phyloP scores from a whole-genome alignment of 176 grass and related monocot species.

The Lolium multiflorum region DNA sequence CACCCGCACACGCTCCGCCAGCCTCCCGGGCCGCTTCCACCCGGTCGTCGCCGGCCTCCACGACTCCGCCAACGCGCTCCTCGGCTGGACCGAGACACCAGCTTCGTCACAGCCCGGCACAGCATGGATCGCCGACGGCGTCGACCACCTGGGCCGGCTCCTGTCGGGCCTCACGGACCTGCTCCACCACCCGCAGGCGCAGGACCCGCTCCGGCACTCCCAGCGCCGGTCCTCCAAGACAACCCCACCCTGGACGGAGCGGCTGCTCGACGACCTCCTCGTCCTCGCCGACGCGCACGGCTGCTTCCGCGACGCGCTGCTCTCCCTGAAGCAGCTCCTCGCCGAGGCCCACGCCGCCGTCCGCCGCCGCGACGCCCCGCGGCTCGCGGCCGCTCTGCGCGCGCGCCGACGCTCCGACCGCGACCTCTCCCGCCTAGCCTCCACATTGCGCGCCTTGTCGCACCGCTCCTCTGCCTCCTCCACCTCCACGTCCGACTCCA shows the following conservation, averaged over 20 bases:
- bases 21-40: slow-evolving; percentile 69
- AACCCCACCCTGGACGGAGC: slow-evolving; percentile 42
- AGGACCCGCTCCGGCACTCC: slow-evolving; percentile 47
- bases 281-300: slow-evolving; percentile 57
- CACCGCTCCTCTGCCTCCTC: neutral
- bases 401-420: slow-evolving; percentile 50
- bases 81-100: slow-evolving; percentile 35
- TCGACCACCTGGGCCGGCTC: slow-evolving; percentile 22
- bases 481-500: neutral
- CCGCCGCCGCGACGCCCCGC: slow-evolving; percentile 43
- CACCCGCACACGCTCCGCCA: slow-evolving; percentile 48
- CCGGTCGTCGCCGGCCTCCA: slow-evolving; percentile 57
- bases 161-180: slow-evolving; percentile 38
- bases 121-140: slow-evolving; percentile 50
- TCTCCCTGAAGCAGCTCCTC: slow-evolving; percentile 46
- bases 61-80: slow-evolving; percentile 37
- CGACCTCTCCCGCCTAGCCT: slow-evolving; percentile 53
- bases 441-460: slow-evolving; percentile 45
- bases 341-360: slow-evolving; percentile 56
- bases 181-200: slow-evolving; percentile 61
- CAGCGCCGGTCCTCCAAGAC: neutral
- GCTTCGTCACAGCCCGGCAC: neutral
- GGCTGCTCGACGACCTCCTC: slow-evolving; percentile 66
- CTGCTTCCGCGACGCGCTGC: slow-evolving; percentile 63
- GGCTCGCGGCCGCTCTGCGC: slow-evolving; percentile 55